Evolutionary conservation across 2,329 filamentous ascomycete species (phyloP).

Genomic region (Orbilia quercus): DNA sequence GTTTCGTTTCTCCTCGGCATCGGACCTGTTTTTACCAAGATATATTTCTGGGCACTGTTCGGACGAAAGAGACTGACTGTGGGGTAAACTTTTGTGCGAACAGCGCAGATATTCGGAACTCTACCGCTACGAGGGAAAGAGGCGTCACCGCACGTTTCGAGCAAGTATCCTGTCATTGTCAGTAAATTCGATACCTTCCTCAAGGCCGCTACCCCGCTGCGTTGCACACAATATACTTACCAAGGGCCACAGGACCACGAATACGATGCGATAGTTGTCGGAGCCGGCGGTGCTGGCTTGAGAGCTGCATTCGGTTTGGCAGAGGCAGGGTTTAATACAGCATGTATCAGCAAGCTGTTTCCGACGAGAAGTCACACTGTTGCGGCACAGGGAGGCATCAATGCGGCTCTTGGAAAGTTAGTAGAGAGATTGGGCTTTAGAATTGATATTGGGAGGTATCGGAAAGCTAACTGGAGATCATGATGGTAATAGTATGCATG

Average conservation of each 20-base stretch:
- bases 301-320: conserved; percentile 86
- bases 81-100: conserved; percentile 32
- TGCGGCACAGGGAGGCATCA: conserved; percentile 84
- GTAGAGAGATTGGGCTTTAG: conserved; percentile 58
- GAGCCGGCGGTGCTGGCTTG: conserved; percentile 82
- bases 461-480: conserved; percentile 11
- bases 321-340: conserved; percentile 89
- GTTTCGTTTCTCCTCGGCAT: conserved; percentile 17
- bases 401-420: conserved; percentile 81
- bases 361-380: conserved; percentile 87
- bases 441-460: background rate
- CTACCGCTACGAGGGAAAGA: conserved; percentile 91
- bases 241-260: conserved; percentile 79
- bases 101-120: conserved; percentile 87
- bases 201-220: background rate
- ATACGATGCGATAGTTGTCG: conserved; percentile 96
- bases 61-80: conserved; percentile 33
- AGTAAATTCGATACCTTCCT: conserved; percentile 63
- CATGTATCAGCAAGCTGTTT: conserved; percentile 87
- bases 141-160: conserved; percentile 84
- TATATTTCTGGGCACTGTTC: conserved; percentile 14
- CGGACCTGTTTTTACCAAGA: conserved; percentile 45
- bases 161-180: conserved; percentile 94
- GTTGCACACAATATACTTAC: conserved; percentile 35
- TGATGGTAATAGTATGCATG: conserved; percentile 74